These are phyloP conservation scores for Elasticomyces elasticus DNA, from an alignment of 495 filamentous ascomycete genomes.

Conservation along the genomic window DNA sequence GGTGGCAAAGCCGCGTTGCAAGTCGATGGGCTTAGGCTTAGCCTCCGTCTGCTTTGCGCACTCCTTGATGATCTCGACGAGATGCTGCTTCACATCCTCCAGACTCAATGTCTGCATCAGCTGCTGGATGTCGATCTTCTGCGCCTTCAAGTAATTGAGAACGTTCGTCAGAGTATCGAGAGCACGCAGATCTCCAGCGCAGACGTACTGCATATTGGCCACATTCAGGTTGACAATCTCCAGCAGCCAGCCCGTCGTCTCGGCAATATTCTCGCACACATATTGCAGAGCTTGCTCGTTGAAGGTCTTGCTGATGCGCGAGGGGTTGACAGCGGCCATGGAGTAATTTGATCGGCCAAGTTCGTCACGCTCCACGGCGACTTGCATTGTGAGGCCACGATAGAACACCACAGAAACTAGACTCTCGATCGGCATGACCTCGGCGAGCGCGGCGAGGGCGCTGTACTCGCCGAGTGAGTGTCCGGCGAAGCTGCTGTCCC, in stretches of 20 bases:
- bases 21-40: constrained; percentile 77
- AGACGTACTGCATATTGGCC: constrained; percentile 96
- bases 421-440: constrained; percentile 98
- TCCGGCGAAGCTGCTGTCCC: constrained; percentile 92
- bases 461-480: constrained; percentile 99
- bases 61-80: constrained; percentile 75
- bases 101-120: constrained; percentile 74
- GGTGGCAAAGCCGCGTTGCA: constrained; percentile 91
- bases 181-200: constrained; percentile 90
- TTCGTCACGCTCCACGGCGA: constrained; percentile 93
- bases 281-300: constrained; percentile 94
- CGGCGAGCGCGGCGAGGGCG: constrained; percentile 87
- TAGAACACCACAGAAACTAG: constrained; percentile 99
- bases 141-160: constrained; percentile 85
- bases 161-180: constrained; percentile 88
- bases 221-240: constrained; percentile 99
- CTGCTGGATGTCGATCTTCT: constrained; percentile 91
- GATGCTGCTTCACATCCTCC: constrained; percentile 71
- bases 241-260: constrained; percentile 85
- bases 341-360: constrained; percentile 90
- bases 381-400: constrained; percentile 97
- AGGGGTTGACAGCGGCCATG: constrained; percentile 98
- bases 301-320: constrained; percentile 93
- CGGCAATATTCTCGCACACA: constrained; percentile 83
- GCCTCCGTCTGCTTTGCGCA: constrained; percentile 74